Base-by-base conservation (phyloP, 108 stramenopile genomes). In the Pseudonitzschia multiseries region DNA sequence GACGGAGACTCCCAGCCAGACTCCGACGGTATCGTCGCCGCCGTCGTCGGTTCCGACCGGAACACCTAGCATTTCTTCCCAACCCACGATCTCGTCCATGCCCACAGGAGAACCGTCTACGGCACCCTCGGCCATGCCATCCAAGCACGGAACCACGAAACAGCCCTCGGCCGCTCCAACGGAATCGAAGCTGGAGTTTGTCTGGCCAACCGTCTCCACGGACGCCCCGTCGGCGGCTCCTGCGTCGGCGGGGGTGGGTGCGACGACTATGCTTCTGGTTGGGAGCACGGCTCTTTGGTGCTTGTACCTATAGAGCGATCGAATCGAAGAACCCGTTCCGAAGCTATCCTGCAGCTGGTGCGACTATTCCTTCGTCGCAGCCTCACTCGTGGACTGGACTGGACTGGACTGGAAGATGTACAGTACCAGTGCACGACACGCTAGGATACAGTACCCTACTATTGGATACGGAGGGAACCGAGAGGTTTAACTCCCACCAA, bases 1-100 rank as follows among this genome's bases (percentile, higher is more conserved):
- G 13, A 79, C 69, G 1, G 53, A 13, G 17, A 33, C 22, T 2
- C 76, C 76, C 20, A 48, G 48, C 56, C 68, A 62, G 18, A 53
- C 67, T 21, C 28, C 42, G 15, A 60, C 40, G n/a, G 28, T 54
- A n/a, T 75, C 74, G 9, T 0, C 26, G 24, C 28, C 59, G 48
- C 74, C 74, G 21, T 36, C 67, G 2, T 14, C 33, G 2, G 17
- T 57, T 17, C 70, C 77, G 20, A 57, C 70, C 8, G 41, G 20
- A 10, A n/a, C 28, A 10, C 76, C 76, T 4, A 66, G 70, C 18
- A n/a, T 59, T n/a, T 48, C 69, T 8, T 33, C 65, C 29, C 36
- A 62, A 27, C 77, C 77, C 1, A 71, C 76, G 2, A 76, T 36
- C 61, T 27, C 69, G 29, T 33, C 61, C 20, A 21, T 62, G 36